Evolutionary conservation across 2,329 filamentous ascomycete species (phyloP).

Genomic region (Shiraia sp.): DNA sequence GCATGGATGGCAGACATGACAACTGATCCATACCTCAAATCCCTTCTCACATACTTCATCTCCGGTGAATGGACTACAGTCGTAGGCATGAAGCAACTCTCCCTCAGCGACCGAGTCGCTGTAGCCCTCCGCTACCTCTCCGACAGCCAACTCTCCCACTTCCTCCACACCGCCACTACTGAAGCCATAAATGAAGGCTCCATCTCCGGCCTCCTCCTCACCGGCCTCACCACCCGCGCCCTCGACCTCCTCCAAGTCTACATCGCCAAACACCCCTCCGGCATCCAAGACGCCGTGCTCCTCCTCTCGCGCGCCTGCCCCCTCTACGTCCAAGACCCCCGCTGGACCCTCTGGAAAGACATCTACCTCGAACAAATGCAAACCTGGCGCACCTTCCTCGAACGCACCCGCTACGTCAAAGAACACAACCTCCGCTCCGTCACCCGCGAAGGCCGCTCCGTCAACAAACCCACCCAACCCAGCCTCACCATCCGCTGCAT

Average conservation of each 20-base stretch:
- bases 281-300: constrained; percentile 78
- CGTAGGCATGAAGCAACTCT: constrained; percentile 72
- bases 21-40: constrained; percentile 77
- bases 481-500: constrained; percentile 77
- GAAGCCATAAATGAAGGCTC: constrained; percentile 68
- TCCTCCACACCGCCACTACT: constrained; percentile 58
- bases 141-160: constrained; percentile 51
- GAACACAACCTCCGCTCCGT: constrained; percentile 71
- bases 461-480: constrained; percentile 63
- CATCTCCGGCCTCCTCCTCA: constrained; percentile 76
- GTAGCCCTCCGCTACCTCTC: constrained; percentile 75
- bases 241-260: constrained; percentile 78
- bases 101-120: constrained; percentile 73
- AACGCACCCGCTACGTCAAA: constrained; percentile 77
- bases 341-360: constrained; percentile 78
- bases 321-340: constrained; percentile 75
- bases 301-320: constrained; percentile 75
- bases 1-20: constrained; percentile 66
- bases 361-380: constrained; percentile 72
- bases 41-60: constrained; percentile 76
- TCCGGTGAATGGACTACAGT: constrained; percentile 77
- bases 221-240: constrained; percentile 72
- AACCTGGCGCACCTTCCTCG: constrained; percentile 70
- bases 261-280: constrained; percentile 69
- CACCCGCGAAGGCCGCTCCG: constrained; percentile 65